A percentile compares a stretch with the other conserved stretches of the same genome.
These are phyloP conservation scores for Beauveria sp. DNA, from an alignment of 2,329 filamentous ascomycete species.

Conservation along the genomic window DNA sequence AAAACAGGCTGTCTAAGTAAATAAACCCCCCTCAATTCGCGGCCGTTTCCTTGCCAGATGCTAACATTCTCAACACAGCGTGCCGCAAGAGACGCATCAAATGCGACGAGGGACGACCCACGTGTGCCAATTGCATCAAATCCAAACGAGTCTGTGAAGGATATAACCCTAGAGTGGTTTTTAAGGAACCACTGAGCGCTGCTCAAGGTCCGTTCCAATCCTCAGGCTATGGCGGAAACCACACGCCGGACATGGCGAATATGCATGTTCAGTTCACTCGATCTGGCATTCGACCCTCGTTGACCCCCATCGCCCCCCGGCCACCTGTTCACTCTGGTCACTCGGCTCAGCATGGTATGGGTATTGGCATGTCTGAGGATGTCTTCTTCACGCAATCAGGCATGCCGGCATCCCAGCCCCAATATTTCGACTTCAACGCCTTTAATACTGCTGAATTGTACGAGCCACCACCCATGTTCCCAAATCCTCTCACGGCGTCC, in stretches of 20 bases:
- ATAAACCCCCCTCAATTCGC: constrained; percentile 20
- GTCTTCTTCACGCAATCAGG: constrained; percentile 7
- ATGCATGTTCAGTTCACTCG: constrained; percentile 4
- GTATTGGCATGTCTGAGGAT: background rate
- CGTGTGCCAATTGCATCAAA: constrained; percentile 78
- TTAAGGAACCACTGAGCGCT: constrained; percentile 63
- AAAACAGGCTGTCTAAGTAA: constrained; percentile 89
- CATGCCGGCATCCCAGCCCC: background rate
- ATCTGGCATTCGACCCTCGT: constrained; percentile 18
- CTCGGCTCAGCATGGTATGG: background rate
- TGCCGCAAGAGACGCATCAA: constrained; percentile 95
- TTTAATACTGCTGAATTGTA: background rate
- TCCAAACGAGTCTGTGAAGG: constrained; percentile 79
- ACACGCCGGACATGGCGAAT: constrained; percentile 22
- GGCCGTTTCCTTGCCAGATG: background rate
- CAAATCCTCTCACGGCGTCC: constrained; percentile 1
- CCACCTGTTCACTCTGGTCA: constrained; percentile 1
- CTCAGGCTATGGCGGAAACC: constrained; percentile 6
- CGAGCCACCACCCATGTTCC: background rate
- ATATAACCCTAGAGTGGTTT: constrained; percentile 73
- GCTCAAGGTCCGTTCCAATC: constrained; percentile 5
- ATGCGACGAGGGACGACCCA: constrained; percentile 83
- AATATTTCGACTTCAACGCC: constrained; percentile 8
- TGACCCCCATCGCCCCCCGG: constrained; percentile 37
- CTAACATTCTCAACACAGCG: constrained; percentile 40